Percentiles rank a stretch among this genome's conserved stretches.
Conservation (phyloP, 176 grass and related monocot genomes). For the Echinochloa phyllopogon region DNA sequence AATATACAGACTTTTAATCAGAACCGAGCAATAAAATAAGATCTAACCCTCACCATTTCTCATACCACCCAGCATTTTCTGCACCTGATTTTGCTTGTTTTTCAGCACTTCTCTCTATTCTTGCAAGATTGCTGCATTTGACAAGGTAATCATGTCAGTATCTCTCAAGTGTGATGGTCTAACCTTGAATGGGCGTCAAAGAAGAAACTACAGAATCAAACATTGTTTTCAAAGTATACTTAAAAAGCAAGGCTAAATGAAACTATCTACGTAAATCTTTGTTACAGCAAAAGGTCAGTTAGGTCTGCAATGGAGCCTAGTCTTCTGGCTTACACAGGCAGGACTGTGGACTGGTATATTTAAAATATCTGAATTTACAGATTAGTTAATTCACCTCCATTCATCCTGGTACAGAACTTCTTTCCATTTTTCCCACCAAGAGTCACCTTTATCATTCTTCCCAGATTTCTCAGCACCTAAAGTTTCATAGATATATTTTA, state of each 20-base stretch:
- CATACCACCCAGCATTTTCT: constrained; percentile 98
- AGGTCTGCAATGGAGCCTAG: not conserved
- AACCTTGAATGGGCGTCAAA: not conserved
- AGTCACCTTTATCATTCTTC: constrained; percentile 80
- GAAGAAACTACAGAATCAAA: not conserved
- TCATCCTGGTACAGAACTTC: constrained; percentile 98
- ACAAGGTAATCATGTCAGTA: not conserved
- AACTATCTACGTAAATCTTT: not conserved
- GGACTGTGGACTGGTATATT: not conserved
- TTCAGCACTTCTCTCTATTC: constrained; percentile 92
- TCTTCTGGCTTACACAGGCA: not conserved
- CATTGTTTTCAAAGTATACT: not conserved
- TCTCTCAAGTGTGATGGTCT: not conserved
- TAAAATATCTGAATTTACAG: constrained; percentile 22
- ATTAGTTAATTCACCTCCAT: constrained; percentile 71
- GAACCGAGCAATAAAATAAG: constrained; percentile 32
- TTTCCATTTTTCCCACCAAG: constrained; percentile 99
- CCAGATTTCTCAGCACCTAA: constrained; percentile 93
- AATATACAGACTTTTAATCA: constrained; percentile 12
- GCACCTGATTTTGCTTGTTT: constrained; percentile 92
- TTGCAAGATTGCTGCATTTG: constrained; percentile 84
- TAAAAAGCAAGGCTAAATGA: not conserved
- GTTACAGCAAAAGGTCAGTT: not conserved
- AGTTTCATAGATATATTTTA: constrained; percentile 23
- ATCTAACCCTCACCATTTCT: constrained; percentile 79